Base-by-base conservation (phyloP, 257 asterid genomes). In the Haberlea rhodopensis region DNA sequence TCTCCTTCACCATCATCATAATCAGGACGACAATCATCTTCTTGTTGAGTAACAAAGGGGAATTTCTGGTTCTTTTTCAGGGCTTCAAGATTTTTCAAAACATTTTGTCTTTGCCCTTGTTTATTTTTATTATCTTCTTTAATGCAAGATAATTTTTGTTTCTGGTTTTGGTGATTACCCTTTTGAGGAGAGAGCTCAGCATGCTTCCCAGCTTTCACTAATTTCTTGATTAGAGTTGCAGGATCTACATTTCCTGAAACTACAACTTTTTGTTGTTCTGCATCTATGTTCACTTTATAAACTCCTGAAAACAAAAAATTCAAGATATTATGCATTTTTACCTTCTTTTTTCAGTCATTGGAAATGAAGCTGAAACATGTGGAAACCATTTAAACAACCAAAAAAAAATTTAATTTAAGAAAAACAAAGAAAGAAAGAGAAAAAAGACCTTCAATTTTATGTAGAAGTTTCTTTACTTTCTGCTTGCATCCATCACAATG, bases 401-500 rank as follows among this genome's bases (percentile, higher is more conserved):
- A 6, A 19, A 31, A 24, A 7, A 7, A n/a, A n/a, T n/a, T n/a
- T n/a, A n/a, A n/a, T n/a, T n/a, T n/a, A n/a, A n/a, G n/a, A n/a
- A n/a, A 40, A 48, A 9, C 1, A 25, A 6, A 19, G 24, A 24
- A 7, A 7, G 1, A 11, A 5, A 45, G 11, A 23, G 10, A 46
- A 10, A 16, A 45, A 34, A 25, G 9, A 89, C 98, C 98, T 78
- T 91, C 98, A 72, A 85, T 87, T 69, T 82, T 82, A 53, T 85
- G 95, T 9, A 91, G 89, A 22, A 85, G 76, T 68, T 89, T 91
- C 84, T 87, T 85, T n/a, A 91, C 98, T 82, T 89, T 89, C 60
- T 80, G 86, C 84, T 76, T 85, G 65, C 98, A 91, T 13, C 96
- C 98, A 78, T 89, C 95, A 72, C 98, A 91, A 61, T 91, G 92